Conservation (phyloP, 768 basidiomycete genomes). For the Termitomyces sp. region DNA sequence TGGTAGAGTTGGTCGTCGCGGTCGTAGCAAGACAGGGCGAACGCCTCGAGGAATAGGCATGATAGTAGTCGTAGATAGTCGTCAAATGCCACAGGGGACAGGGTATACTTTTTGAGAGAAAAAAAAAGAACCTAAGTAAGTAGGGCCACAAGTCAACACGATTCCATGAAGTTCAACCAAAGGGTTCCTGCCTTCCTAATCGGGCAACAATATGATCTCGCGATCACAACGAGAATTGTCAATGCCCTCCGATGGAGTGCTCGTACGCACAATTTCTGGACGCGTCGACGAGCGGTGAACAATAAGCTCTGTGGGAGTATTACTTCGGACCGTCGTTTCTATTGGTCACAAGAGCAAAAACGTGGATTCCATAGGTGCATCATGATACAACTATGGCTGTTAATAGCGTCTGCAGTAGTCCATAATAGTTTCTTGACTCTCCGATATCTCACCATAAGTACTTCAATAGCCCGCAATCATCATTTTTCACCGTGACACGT, state of each 20-base stretch:
- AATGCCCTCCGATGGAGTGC: too few species aligned
- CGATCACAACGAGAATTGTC: background rate
- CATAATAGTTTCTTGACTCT: too few species aligned
- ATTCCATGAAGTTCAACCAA: conserved; percentile 11
- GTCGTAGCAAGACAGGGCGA: conserved; percentile 10
- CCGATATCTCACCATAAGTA: too few species aligned
- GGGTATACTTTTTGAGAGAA: conserved; percentile 15
- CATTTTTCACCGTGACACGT: too few species aligned
- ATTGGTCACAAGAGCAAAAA: background rate
- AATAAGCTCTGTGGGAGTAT: background rate
- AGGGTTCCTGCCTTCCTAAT: conserved; percentile 11
- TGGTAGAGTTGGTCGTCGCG: conserved; percentile 11
- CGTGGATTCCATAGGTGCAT: background rate
- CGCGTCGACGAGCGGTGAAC: background rate
- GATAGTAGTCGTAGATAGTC: conserved; percentile 12
- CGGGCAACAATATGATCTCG: conserved; percentile 1
- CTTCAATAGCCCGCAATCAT: too few species aligned
- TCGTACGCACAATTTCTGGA: background rate
- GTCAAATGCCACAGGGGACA: conserved; percentile 15
- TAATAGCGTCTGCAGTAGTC: too few species aligned
- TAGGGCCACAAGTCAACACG: conserved; percentile 7
- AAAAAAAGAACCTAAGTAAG: background rate
- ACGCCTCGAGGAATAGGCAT: conserved; percentile 8
- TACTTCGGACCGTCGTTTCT: background rate
- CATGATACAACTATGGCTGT: background rate